Base-by-base conservation (phyloP, 495 filamentous ascomycete species). In the Aspergillus baeticus region DNA sequence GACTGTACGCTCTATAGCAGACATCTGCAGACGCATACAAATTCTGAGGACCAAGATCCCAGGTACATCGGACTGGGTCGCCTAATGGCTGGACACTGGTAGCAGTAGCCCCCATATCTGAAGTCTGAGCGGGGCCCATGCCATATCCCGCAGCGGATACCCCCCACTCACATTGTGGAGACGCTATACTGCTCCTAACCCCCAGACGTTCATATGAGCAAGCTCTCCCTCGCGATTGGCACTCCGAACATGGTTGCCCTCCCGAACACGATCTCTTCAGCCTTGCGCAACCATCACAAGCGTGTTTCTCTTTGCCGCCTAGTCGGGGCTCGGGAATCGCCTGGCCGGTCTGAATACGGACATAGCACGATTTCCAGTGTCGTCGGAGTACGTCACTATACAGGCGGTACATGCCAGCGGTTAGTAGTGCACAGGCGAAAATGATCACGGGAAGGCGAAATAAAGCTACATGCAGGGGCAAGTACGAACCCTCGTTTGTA, bases 361-460 rank as follows among this genome's bases (percentile, higher is more conserved):
- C 33, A 43, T 62, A 61, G 63, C 69, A 72, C 29, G 69, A 65
- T 60, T 69, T 71, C 69, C 69, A 72, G 34, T 72, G 71, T 18
- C 69, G 58, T 5, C 71, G 65, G 17, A 74, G 50, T 0, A 65
- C 68, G 35, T 72, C 71, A 10, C 69, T 72, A 22, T 47, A 11
- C 8, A 31, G 14, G 18, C 31, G 13, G 36, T 14, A 11, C 7
- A 46, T 41, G 18, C 21, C 47, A 22, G 14, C 20, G 23, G 7
- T 53, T 21, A 60, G 45, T 18, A 21, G n/a, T n/a, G n/a, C n/a
- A n/a, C n/a, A n/a, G n/a, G n/a, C n/a, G n/a, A n/a, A n/a, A n/a
- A n/a, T n/a, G n/a, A n/a, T n/a, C n/a, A n/a, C n/a, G n/a, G n/a
- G n/a, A n/a, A n/a, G n/a, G n/a, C n/a, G n/a, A n/a, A n/a, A n/a